Conservation (phyloP, 2,329 filamentous ascomycete genomes). For the Fusarium denticulatum region DNA sequence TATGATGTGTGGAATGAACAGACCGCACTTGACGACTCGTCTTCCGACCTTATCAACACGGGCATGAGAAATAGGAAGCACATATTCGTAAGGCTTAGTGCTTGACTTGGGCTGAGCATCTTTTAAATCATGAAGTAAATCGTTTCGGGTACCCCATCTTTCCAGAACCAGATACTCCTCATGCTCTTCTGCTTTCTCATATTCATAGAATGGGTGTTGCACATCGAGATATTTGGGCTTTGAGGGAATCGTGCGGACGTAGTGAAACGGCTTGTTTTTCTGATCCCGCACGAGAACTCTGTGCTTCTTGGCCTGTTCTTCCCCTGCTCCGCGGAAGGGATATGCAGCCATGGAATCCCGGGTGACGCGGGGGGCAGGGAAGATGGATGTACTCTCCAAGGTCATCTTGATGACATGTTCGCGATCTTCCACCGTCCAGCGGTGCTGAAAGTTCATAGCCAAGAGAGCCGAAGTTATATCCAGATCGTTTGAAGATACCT, state of each 20-base stretch:
- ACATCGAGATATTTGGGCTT: constrained; percentile 58
- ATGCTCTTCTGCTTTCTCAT: constrained; percentile 53
- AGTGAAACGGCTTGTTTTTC: constrained; percentile 52
- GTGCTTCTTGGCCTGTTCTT: constrained; percentile 31
- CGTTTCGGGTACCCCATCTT: constrained; percentile 64
- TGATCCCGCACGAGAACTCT: constrained; percentile 55
- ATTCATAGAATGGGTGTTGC: constrained; percentile 49
- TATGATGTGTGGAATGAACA: constrained; percentile 78
- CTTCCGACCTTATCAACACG: constrained; percentile 59
- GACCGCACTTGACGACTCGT: constrained; percentile 59
- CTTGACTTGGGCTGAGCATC: constrained; percentile 38
- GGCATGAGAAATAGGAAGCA: constrained; percentile 60
- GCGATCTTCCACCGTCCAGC: constrained; percentile 52
- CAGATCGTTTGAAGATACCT: constrained; percentile 19
- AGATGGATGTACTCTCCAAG: constrained; percentile 19
- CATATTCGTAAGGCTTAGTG: constrained; percentile 54
- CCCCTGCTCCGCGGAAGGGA: constrained; percentile 38
- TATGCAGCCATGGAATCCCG: constrained; percentile 46
- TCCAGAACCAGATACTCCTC: constrained; percentile 59
- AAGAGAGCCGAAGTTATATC: constrained; percentile 61
- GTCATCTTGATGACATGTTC: constrained; percentile 57
- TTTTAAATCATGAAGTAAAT: constrained; percentile 63
- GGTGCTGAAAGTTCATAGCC: constrained; percentile 59
- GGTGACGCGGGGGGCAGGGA: constrained; percentile 29
- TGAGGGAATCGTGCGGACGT: constrained; percentile 51